Evolutionary conservation across 2,329 filamentous ascomycete genomes (phyloP).

Genomic region (Stagonosporopsis tanaceti): DNA sequence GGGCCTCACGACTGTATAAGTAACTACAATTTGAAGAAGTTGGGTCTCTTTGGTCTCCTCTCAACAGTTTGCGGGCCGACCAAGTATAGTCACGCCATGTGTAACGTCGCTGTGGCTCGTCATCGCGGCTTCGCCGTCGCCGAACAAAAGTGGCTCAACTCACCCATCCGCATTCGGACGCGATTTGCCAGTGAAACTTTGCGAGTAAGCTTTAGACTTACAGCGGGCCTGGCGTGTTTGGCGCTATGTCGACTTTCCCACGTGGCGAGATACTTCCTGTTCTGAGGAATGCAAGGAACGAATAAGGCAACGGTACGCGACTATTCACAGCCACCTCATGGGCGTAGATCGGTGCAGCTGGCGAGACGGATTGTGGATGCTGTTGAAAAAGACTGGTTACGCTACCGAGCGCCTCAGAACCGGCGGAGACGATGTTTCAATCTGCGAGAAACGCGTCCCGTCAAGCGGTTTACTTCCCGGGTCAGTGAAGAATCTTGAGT

Average conservation of each 20-base stretch:
- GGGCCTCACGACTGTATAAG: neutral
- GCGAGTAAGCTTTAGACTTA: constrained; percentile 8
- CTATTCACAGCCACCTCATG: neutral
- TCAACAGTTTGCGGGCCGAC: neutral
- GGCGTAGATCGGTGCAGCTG: neutral
- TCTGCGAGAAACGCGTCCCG: too few relatives aligned
- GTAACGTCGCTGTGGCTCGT: neutral
- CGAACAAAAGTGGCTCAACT: constrained; percentile 3
- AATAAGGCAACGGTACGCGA: neutral
- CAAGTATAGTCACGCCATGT: neutral
- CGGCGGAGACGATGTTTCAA: neutral
- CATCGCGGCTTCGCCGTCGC: constrained; percentile 3
- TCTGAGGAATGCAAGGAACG: neutral
- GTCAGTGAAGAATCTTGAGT: neutral
- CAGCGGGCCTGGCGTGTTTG: constrained; percentile 6
- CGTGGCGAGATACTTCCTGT: neutral
- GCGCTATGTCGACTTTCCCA: neutral
- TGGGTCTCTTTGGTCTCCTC: neutral
- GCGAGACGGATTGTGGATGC: neutral
- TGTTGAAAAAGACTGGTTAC: neutral
- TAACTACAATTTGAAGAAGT: neutral
- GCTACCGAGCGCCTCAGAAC: neutral
- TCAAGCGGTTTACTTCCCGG: neutral
- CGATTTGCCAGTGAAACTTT: constrained; percentile 3
- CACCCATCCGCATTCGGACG: neutral